These are phyloP conservation scores for Chlorella sorokiniana DNA, from an alignment of 139 green algal species.

Conservation along the genomic window DNA sequence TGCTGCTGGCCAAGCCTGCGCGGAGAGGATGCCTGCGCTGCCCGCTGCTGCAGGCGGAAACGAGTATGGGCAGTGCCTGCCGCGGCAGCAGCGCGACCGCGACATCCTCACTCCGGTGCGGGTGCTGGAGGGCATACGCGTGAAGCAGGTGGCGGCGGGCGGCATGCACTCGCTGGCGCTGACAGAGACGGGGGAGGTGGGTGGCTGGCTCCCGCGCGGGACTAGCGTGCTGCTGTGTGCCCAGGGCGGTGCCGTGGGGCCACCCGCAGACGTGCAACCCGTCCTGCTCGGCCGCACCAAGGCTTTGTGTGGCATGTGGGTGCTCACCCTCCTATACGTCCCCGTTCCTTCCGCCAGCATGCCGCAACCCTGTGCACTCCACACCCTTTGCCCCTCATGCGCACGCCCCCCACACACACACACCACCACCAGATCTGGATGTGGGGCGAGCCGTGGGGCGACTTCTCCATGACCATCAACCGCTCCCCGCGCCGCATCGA, in stretches of 20 bases:
- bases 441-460: constrained; percentile 83
- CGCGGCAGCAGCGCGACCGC: constrained; percentile 34
- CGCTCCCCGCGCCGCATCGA: constrained; percentile 52
- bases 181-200: constrained; percentile 75
- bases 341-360: not conserved
- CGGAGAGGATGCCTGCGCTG: not conserved
- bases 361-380: not conserved
- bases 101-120: constrained; percentile 66
- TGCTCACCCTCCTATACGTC: not conserved
- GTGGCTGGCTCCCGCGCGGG: no score
- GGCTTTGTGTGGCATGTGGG: no score
- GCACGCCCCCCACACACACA: not conserved
- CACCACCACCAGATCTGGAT: constrained; percentile 48
- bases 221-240: no score
- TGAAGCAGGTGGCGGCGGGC: constrained; percentile 81
- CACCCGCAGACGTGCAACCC: no score
- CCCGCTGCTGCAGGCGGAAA: constrained; percentile 65
- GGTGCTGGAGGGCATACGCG: constrained; percentile 50
- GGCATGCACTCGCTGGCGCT: constrained; percentile 93
- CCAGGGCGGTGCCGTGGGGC: no score
- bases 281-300: no score
- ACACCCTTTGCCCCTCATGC: not conserved
- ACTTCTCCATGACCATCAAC: constrained; percentile 74
- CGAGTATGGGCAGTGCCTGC: constrained; percentile 88
- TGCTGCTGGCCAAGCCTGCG: not conserved